These are phyloP conservation scores for Alternaria gaisen DNA, from an alignment of 2,329 filamentous ascomycete genomes.

Conservation along the genomic window DNA sequence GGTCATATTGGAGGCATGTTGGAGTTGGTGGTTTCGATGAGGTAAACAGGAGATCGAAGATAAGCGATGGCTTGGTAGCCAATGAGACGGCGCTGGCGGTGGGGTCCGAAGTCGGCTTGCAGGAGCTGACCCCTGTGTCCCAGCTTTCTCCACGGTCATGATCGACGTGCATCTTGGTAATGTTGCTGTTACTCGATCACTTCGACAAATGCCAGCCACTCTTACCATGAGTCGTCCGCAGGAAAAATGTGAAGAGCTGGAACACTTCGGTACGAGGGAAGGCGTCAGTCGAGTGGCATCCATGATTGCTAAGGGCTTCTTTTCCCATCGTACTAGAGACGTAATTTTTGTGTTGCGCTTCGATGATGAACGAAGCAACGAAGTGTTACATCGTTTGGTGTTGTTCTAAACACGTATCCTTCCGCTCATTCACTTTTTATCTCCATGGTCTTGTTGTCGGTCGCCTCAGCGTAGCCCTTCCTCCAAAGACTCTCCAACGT, in stretches of 20 bases:
- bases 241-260: not conserved
- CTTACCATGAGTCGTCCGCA: not conserved
- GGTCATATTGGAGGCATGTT: slow-evolving; percentile 8
- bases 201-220: slow-evolving; percentile 18
- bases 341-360: not conserved
- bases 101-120: slow-evolving; percentile 14
- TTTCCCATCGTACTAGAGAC: not conserved
- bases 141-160: slow-evolving; percentile 20
- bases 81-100: slow-evolving; percentile 19
- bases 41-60: slow-evolving; percentile 35
- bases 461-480: not conserved
- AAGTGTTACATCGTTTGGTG: not conserved
- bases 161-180: slow-evolving; percentile 12
- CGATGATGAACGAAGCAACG: not conserved
- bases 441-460: not conserved
- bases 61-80: slow-evolving; percentile 26
- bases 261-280: not conserved
- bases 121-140: not conserved
- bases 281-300: not conserved
- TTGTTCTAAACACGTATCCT: not conserved
- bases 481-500: too few species aligned
- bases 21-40: slow-evolving; percentile 33
- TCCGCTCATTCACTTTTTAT: not conserved
- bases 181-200: slow-evolving; percentile 22
- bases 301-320: not conserved